A percentile compares a stretch with the other conserved stretches of the same genome.
Evolutionary conservation across 371 early-diverging fungal species (phyloP).

Genomic region (Polyrhizophydium stewartii): DNA sequence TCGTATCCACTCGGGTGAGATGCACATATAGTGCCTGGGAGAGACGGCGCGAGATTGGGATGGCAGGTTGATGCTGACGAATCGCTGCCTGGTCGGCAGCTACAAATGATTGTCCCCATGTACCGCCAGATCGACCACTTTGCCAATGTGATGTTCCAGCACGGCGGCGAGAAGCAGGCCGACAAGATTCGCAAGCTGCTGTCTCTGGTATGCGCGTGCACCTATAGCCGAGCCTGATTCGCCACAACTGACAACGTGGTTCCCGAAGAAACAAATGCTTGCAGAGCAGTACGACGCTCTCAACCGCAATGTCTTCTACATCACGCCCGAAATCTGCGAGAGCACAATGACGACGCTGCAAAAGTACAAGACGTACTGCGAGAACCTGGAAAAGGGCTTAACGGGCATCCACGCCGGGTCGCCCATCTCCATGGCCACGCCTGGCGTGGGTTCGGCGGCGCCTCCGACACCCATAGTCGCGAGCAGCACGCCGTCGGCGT

Average conservation of each 20-base stretch:
- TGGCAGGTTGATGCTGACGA: not conserved
- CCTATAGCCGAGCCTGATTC: not conserved
- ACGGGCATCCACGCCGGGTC: no score
- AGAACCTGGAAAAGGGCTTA: not conserved
- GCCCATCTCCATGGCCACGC: no score
- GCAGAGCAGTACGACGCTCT: not conserved
- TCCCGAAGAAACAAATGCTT: not conserved
- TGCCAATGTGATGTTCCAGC: not conserved
- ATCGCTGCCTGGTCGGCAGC: not conserved
- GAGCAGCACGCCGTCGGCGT: no score
- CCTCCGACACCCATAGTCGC: no score
- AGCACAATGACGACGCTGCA: not conserved
- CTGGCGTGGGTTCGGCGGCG: no score
- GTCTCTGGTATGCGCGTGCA: not conserved
- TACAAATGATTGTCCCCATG: not conserved
- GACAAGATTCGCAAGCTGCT: not conserved
- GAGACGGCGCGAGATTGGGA: not conserved
- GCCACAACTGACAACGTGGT: not conserved
- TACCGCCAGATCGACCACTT: not conserved
- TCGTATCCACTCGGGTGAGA: not conserved
- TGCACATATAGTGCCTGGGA: no score
- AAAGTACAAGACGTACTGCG: not conserved
- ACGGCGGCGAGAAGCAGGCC: not conserved
- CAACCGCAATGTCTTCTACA: not conserved
- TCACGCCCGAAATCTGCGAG: not conserved